A percentile compares a stretch with the other conserved stretches of the same genome.
Conservation (phyloP, 305 asterid genomes). For the Salvia sclarea region DNA sequence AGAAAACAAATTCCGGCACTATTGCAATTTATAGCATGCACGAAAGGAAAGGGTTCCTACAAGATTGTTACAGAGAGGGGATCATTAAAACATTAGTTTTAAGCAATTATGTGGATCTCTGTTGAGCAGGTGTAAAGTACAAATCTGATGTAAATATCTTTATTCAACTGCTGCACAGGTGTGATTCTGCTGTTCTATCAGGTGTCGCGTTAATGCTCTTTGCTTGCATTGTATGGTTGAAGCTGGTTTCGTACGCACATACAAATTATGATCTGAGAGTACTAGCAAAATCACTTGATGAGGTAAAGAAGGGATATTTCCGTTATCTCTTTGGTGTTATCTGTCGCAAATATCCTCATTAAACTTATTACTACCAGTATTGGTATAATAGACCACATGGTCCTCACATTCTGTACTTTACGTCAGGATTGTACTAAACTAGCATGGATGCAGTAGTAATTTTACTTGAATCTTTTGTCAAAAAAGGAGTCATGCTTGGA, state of each 20-base stretch:
- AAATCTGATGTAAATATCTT: conserved; percentile 23
- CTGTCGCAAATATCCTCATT: neutral
- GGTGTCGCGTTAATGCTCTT: conserved; percentile 81
- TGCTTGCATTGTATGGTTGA: conserved; percentile 89
- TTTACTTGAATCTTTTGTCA: conserved; percentile 17
- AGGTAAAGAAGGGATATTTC: conserved; percentile 50
- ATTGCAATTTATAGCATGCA: conserved; percentile 3
- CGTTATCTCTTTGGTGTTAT: conserved; percentile 10
- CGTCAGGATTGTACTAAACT: neutral
- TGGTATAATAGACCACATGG: conserved; percentile 1
- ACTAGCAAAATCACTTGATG: conserved; percentile 66
- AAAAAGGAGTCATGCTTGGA: conserved; percentile 9
- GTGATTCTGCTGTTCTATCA: conserved; percentile 90
- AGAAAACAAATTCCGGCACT: neutral
- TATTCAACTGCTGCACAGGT: conserved; percentile 59
- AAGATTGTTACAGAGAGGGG: neutral
- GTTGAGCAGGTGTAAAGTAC: conserved; percentile 16
- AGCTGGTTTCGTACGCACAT: conserved; percentile 94
- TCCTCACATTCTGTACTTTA: neutral
- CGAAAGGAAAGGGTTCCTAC: conserved; percentile 6
- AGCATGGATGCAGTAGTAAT: conserved; percentile 11
- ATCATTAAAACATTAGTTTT: conserved; percentile 7
- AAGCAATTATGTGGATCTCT: conserved; percentile 19
- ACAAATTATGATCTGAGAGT: conserved; percentile 86
- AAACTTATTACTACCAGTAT: conserved; percentile 9